Evolutionary conservation across 1,139 yeast species (phyloP).

Genomic region (Kodamaea plutei): DNA sequence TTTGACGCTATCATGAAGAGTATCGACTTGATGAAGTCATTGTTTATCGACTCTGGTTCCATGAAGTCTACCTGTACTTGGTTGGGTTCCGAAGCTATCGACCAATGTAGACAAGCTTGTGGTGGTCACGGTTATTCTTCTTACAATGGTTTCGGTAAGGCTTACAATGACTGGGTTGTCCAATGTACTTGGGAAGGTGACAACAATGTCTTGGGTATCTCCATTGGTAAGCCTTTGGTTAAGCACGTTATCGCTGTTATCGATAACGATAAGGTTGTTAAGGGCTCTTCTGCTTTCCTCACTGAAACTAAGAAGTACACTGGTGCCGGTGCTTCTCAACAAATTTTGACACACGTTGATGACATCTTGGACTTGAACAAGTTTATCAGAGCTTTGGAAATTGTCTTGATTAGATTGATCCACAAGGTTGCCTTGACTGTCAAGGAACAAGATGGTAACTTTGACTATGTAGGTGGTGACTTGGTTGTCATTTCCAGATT

Average conservation of each 20-base stretch:
- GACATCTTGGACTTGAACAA: constrained; percentile 32
- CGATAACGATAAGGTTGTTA: constrained; percentile 30
- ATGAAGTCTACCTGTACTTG: constrained; percentile 48
- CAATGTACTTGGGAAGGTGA: constrained; percentile 56
- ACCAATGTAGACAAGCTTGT: constrained; percentile 48
- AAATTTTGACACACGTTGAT: constrained; percentile 23
- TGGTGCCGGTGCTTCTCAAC: constrained; percentile 17
- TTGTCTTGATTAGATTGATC: constrained; percentile 42
- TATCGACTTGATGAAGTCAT: constrained; percentile 40
- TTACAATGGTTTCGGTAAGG: constrained; percentile 46
- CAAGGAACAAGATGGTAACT: constrained; percentile 41
- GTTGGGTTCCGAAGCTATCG: constrained; percentile 45
- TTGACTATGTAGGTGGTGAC: constrained; percentile 58
- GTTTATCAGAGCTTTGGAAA: constrained; percentile 38
- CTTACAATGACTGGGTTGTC: constrained; percentile 48
- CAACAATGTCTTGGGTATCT: constrained; percentile 45
- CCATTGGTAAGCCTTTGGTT: constrained; percentile 45
- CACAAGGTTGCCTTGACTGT: constrained; percentile 44
- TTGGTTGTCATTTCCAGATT: constrained; percentile 58
- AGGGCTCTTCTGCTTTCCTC: constrained; percentile 39
- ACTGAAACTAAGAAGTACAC: constrained; percentile 29
- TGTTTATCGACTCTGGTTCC: constrained; percentile 46
- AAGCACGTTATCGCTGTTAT: constrained; percentile 32
- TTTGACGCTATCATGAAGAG: constrained; percentile 32
- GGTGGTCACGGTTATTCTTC: constrained; percentile 52